Base-by-base conservation (phyloP, 2,329 filamentous ascomycete genomes). In the Ceratocystis variospora region DNA sequence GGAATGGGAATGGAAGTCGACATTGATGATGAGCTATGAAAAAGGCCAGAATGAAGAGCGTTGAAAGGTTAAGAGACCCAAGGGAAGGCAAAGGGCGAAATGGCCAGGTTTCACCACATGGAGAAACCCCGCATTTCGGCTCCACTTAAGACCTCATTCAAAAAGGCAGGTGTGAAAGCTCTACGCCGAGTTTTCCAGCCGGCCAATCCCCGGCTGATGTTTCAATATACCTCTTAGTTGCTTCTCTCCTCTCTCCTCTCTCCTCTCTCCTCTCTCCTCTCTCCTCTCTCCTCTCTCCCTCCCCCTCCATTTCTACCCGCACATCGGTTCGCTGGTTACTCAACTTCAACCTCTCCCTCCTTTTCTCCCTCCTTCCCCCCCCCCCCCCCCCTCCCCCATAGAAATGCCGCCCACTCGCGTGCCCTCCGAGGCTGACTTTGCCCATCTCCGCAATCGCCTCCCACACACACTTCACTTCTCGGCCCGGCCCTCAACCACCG, bases 401-500 rank as follows among this genome's bases (percentile, higher is more conserved):
- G 22, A 22, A 17, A 68, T 66, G 63, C 33, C 61, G 5, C 61
- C 64, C 33, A 66, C 79, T 2, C 77, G 79, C 50, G 78, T 83
- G 69, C 82, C 81, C 5, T 79, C 78, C 25, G 72, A 75, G 7
- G 75, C 75, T 17, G 82, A 84, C 73, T 83, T 84, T 69, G 69
- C 75, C 46, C 70, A 76, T 37, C 75, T 82, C 48, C 69, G 74
- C 25, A 71, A 76, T 48, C 72, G 72, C 57, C 75, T 82, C 64
- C 76, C 76, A 12, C 71, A 79, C 67, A 75, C 78, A 63, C 73
- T 81, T 59, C 76, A 80, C 70, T 80, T 78, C 72, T 80, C 81
- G 53, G 74, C 77, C 33, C 79, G 81, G 46, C 83, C 87, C 68
- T 81, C 82, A 12, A 83, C 87, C 8, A 88, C 85, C 55, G 87